Evolutionary conservation across 495 filamentous ascomycete genomes (phyloP), one percentile per base, ranked within the genome.

Genomic region (Penicillium herquei): DNA sequence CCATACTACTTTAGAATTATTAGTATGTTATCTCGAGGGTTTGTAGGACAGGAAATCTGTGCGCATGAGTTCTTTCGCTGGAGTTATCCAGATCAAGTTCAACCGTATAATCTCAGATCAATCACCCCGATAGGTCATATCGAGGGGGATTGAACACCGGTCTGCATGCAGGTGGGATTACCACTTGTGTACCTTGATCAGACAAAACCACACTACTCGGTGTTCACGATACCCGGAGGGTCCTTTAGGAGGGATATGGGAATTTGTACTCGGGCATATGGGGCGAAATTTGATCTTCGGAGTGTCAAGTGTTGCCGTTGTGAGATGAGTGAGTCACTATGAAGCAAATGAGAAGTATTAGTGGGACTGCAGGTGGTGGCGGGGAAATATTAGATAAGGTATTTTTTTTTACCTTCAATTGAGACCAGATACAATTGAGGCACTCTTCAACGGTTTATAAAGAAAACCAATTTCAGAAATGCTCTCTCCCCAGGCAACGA

Each of bases 21-120:
- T 54, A 72, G 67, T 65, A 64, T 44, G 3, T 26, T 26, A 26
- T 31, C 13, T 18, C 17, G 30, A 13, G 7, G 21, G 17, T 35
- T 35, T 32, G 18, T 8, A 32, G 17, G 52, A 39, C 11, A 46
- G 31, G 42, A 39, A 49, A 54, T 45, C 32, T 69, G 67, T 65
- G 63, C 64, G 79, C 77, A 82, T 78, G 72, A 81, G 75, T 79
- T 67, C 79, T 82, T 82, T 81, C 79, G 79, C 79, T 81, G 79
- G 79, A 77, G 77, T 82, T 77, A 77, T 75, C 78, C 78, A 81
- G 77, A 80, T 81, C 79, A 82, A 82, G 79, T 82, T 80, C 71
- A 78, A 82, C 79, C 79, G 79, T 82, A 75, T 82, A 62, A 69
- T 82, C 79, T 81, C 79, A 82, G 79, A 78, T 76, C 77, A 68